These are phyloP conservation scores for Aspergillus sp. DNA, from an alignment of 2,329 filamentous ascomycete species.

Conservation along the genomic window DNA sequence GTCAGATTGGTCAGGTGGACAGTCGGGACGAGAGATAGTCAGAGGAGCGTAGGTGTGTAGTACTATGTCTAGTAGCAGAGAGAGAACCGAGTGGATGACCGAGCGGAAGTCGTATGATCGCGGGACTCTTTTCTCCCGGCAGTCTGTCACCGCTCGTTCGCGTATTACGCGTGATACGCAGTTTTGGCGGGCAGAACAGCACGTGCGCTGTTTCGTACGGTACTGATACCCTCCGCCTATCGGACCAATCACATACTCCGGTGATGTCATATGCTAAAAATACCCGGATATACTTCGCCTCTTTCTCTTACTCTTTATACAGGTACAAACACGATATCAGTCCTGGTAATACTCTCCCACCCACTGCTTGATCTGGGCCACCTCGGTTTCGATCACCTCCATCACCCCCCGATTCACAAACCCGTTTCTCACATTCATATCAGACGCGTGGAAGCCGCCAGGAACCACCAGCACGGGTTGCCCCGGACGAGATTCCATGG, in stretches of 20 bases:
- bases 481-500: constrained; percentile 38
- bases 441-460: constrained; percentile 48
- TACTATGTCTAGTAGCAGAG: too few species aligned
- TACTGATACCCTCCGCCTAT: not conserved
- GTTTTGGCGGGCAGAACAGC: not conserved
- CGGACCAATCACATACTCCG: not conserved
- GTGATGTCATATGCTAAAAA: not conserved
- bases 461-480: constrained; percentile 47
- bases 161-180: not conserved
- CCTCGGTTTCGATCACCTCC: constrained; percentile 41
- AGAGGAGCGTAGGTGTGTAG: not conserved
- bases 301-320: too few species aligned
- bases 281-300: not conserved
- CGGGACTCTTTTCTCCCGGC: not conserved
- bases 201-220: not conserved
- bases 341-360: not conserved
- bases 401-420: constrained; percentile 39
- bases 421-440: constrained; percentile 41
- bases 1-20: too few species aligned
- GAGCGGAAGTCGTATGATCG: not conserved
- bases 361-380: constrained; percentile 38
- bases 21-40: too few species aligned
- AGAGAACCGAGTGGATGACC: too few species aligned
- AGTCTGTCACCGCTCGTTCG: not conserved
- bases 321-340: not conserved